Percentiles rank a stretch among this genome's conserved stretches.
Conservation (phyloP, 257 asterid genomes). For the Ajuga chamaepitys region DNA sequence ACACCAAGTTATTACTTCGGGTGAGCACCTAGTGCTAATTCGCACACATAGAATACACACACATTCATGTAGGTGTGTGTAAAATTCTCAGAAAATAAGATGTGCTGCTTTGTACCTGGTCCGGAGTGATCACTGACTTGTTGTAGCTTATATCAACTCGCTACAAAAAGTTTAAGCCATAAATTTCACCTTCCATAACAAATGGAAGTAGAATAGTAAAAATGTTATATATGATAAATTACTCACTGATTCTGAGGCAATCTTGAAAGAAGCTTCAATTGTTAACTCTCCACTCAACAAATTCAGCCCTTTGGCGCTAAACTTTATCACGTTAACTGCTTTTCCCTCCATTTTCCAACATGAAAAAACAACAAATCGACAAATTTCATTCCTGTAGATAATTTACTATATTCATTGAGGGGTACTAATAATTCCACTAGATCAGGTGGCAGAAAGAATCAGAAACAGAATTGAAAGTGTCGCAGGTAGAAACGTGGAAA, state of each 20-base stretch:
- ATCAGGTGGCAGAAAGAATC: too few relatives aligned
- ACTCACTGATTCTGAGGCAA: conserved; percentile 66
- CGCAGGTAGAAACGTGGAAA: too few relatives aligned
- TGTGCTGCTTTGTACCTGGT: conserved; percentile 40
- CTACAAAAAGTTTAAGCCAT: conserved; percentile 24
- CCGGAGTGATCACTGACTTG: conserved; percentile 65
- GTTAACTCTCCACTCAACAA: conserved; percentile 63
- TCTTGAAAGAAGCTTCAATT: conserved; percentile 71
- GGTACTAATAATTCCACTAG: too few relatives aligned
- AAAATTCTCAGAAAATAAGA: not conserved
- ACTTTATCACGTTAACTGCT: conserved; percentile 81
- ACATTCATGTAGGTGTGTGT: too few relatives aligned
- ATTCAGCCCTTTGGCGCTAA: conserved; percentile 73
- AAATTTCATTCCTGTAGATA: too few relatives aligned
- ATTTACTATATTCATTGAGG: too few relatives aligned
- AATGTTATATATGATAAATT: too few relatives aligned
- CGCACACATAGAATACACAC: too few relatives aligned
- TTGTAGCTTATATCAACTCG: conserved; percentile 68
- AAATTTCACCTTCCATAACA: not conserved
- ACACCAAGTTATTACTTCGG: too few relatives aligned
- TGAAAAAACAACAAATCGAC: too few relatives aligned
- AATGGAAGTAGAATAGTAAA: not conserved
- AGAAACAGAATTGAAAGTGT: too few relatives aligned
- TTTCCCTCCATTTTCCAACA: conserved; percentile 67
- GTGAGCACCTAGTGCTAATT: too few relatives aligned